Conservation (phyloP, 306 rosid genomes). For the Comarum palustre region DNA sequence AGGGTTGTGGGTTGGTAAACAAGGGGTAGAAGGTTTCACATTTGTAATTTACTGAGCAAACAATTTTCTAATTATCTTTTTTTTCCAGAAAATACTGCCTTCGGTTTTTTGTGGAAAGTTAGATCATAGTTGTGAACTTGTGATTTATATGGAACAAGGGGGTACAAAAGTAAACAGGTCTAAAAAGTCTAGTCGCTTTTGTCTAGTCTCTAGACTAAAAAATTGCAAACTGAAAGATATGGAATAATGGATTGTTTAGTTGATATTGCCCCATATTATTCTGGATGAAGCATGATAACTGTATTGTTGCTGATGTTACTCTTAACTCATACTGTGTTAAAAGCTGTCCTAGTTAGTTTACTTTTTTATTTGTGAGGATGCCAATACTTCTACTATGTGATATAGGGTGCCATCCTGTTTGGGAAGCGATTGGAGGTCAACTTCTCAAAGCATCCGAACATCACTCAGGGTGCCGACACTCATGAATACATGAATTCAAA, state of each 20-base stretch:
- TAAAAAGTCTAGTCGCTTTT: not conserved
- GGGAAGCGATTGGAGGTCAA: conserved; percentile 93
- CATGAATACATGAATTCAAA: conserved; percentile 81
- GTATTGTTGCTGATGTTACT: conserved; percentile 1
- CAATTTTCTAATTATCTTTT: too few relatives aligned
- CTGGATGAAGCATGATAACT: not conserved
- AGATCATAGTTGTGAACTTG: not conserved
- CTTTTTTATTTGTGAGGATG: not conserved
- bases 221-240: not conserved
- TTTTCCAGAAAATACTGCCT: not conserved
- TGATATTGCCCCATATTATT: not conserved
- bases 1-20: not conserved
- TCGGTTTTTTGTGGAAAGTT: not conserved
- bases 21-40: not conserved
- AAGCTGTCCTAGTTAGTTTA: not conserved
- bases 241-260: not conserved
- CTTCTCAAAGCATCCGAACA: conserved; percentile 84
- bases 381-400: conserved; percentile 18
- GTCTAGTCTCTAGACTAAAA: not conserved
- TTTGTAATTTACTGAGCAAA: not conserved
- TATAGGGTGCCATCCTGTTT: conserved; percentile 76
- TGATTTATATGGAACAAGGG: not conserved
- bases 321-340: not conserved
- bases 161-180: not conserved
- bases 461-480: conserved; percentile 91